These are phyloP conservation scores for Ustulina deusta DNA, from an alignment of 2,329 filamentous ascomycete species.

Conservation along the genomic window DNA sequence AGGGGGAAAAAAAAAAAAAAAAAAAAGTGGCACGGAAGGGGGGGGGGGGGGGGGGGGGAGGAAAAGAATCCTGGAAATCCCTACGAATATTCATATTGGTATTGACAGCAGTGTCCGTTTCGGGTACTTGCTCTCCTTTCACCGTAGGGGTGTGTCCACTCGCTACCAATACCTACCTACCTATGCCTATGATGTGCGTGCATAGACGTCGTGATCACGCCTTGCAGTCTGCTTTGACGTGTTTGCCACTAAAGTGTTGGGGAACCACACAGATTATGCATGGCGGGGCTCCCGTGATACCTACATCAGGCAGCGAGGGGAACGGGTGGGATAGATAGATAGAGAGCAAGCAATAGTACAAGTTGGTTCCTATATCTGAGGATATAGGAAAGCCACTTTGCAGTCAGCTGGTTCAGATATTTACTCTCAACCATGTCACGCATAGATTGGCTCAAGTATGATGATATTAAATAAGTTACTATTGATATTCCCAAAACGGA, in stretches of 20 bases:
- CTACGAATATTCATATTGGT: background rate
- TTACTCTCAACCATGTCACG: background rate
- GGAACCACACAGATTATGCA: background rate
- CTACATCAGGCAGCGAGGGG: constrained; percentile 9
- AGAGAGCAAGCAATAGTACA: background rate
- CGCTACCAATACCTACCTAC: constrained; percentile 7
- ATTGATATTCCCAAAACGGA: background rate
- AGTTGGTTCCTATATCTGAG: constrained; percentile 1
- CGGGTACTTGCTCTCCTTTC: background rate
- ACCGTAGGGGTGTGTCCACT: constrained; percentile 14
- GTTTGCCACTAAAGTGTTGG: constrained; percentile 7
- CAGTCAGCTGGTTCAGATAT: background rate
- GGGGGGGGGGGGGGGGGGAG: background rate
- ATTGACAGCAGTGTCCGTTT: background rate
- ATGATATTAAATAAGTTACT: background rate
- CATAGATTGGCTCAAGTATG: background rate
- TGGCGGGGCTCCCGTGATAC: constrained; percentile 24
- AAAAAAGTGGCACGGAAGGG: background rate
- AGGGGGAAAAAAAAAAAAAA: background rate
- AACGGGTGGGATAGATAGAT: constrained; percentile 22
- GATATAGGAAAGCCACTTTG: background rate
- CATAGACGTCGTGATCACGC: constrained; percentile 22
- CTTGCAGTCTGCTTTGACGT: constrained; percentile 21
- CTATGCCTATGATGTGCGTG: background rate
- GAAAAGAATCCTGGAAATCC: background rate